Evolutionary conservation across 1,284 basidiomycete genomes (phyloP).

Genomic region (Serendipita sp.): DNA sequence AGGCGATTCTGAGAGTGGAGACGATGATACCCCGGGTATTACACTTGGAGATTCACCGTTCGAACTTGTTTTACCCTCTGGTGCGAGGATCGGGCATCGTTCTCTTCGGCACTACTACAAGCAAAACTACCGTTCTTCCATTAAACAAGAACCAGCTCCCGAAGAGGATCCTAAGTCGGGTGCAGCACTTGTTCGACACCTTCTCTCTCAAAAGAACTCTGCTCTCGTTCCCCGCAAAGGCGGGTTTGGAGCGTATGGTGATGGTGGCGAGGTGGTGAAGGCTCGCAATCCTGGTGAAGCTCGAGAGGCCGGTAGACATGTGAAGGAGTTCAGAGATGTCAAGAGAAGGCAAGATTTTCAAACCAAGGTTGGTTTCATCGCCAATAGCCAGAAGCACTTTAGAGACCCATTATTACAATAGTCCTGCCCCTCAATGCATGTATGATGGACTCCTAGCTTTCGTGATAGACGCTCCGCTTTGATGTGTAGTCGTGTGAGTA

Average conservation of each 20-base stretch:
- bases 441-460: too few species aligned
- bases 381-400: constrained; percentile 86
- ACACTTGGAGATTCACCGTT: constrained; percentile 63
- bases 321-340: constrained; percentile 75
- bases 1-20: constrained; percentile 28
- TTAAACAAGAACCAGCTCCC: constrained; percentile 21
- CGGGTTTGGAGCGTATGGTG: constrained; percentile 73
- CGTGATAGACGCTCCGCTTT: too few species aligned
- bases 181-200: constrained; percentile 55
- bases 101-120: constrained; percentile 78
- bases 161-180: constrained; percentile 52
- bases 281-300: constrained; percentile 94
- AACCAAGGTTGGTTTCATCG: constrained; percentile 61
- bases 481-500: too few species aligned
- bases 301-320: constrained; percentile 77
- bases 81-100: constrained; percentile 83
- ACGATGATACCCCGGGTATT: constrained; percentile 38
- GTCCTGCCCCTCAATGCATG: neutral
- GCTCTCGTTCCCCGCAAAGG: constrained; percentile 74
- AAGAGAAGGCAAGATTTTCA: constrained; percentile 69
- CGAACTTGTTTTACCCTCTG: constrained; percentile 92
- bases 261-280: constrained; percentile 68
- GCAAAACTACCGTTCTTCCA: constrained; percentile 48
- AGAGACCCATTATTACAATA: constrained; percentile 29
- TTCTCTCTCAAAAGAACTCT: constrained; percentile 67